These are phyloP conservation scores for Salix viminalis DNA, from an alignment of 345 rosid genomes.

Conservation along the genomic window DNA sequence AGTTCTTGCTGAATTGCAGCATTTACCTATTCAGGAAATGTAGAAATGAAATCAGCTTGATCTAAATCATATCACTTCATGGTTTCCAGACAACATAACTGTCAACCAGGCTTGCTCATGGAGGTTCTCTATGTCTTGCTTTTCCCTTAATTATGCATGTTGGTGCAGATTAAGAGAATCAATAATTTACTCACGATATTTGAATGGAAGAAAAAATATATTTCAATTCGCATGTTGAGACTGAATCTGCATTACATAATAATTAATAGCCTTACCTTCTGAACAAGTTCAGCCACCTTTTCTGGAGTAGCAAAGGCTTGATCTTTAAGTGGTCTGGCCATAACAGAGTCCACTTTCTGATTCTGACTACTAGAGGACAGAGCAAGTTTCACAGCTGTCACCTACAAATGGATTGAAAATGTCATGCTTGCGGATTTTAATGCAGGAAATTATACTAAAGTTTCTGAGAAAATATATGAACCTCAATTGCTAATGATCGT, in stretches of 20 bases:
- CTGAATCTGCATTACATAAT: neutral
- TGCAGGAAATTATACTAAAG: neutral
- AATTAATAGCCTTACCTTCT: conserved; percentile 51
- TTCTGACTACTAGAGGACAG: conserved; percentile 58
- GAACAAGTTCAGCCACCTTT: conserved; percentile 91
- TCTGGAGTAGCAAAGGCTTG: conserved; percentile 96
- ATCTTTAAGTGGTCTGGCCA: conserved; percentile 85
- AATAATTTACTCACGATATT: no score
- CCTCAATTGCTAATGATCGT: neutral
- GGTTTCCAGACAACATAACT: neutral
- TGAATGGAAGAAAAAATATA: neutral
- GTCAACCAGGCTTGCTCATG: no score
- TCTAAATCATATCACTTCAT: neutral
- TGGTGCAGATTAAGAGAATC: no score
- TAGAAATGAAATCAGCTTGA: neutral
- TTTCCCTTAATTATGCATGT: no score
- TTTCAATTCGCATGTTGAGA: neutral
- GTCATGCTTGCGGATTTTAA: neutral
- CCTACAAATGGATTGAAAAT: conserved; percentile 42
- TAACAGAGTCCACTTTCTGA: conserved; percentile 57
- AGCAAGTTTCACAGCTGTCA: conserved; percentile 80
- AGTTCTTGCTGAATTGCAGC: conserved; percentile 69
- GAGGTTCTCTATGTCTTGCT: no score
- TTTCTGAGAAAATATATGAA: neutral
- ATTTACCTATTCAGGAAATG: conserved; percentile 48